Evolutionary conservation across 2,329 filamentous ascomycete genomes (phyloP).

Genomic region (Ceratocystis ficicola): DNA sequence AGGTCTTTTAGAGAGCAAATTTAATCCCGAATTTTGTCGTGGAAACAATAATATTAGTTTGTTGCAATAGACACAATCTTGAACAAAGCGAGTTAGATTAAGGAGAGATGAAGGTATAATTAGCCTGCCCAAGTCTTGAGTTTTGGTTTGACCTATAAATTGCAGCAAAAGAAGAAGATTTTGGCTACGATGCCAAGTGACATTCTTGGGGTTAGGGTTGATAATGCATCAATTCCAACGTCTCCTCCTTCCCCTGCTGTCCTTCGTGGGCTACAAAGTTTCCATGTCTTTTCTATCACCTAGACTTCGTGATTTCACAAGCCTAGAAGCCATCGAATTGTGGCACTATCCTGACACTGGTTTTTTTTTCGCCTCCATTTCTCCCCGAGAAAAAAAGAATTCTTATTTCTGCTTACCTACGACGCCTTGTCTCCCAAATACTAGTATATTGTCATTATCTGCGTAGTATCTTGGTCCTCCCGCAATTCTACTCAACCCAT

Average conservation of each 20-base stretch:
- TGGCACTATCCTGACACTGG: not conserved
- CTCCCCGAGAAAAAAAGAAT: too few species aligned
- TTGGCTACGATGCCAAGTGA: too few species aligned
- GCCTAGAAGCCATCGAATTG: not conserved
- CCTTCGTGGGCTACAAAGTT: not conserved
- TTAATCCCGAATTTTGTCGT: too few species aligned
- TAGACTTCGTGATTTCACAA: not conserved
- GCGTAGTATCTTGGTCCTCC: not conserved
- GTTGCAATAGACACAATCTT: too few species aligned
- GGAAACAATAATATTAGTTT: too few species aligned
- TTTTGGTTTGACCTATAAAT: too few species aligned
- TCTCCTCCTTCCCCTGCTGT: slow-evolving; percentile 5
- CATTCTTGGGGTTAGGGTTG: not conserved
- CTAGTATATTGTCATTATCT: not conserved
- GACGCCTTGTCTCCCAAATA: not conserved
- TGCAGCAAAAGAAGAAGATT: too few species aligned
- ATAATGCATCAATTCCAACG: not conserved
- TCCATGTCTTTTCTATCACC: not conserved
- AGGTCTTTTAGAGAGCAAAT: too few species aligned
- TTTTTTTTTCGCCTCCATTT: not conserved
- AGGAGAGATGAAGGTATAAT: too few species aligned
- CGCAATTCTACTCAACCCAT: not conserved
- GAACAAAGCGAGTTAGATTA: too few species aligned
- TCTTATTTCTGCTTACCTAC: not conserved
- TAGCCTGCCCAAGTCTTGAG: too few species aligned